Percentiles rank a stretch among this genome's conserved stretches.
These are phyloP conservation scores for Daldinia eschscholtzii DNA, from an alignment of 2,329 filamentous ascomycete genomes.

Conservation along the genomic window DNA sequence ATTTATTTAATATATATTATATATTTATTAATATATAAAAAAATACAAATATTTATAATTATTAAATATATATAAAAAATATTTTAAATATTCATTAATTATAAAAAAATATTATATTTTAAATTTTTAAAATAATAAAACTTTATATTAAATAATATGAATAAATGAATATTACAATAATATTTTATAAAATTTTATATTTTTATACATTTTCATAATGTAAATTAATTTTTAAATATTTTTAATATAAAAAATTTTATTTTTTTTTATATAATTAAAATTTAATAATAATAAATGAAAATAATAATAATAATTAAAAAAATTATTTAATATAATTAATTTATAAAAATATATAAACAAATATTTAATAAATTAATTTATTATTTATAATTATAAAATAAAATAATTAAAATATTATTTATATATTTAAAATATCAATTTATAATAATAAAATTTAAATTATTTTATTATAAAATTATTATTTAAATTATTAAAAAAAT, in stretches of 20 bases:
- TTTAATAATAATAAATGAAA: neutral
- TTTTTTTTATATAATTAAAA: neutral
- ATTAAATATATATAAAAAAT: neutral
- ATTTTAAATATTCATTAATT: neutral
- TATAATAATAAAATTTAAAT: neutral
- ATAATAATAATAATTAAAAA: neutral
- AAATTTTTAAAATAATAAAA: constrained; percentile 1
- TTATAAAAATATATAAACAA: neutral
- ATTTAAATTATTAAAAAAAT: neutral
- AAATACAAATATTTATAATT: too few species aligned
- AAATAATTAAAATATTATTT: neutral
- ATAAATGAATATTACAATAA: too few species aligned
- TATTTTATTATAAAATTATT: constrained; percentile 5
- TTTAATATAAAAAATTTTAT: neutral
- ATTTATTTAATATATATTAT: too few species aligned
- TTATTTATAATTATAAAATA: neutral
- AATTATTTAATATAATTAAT: neutral
- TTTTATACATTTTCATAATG: neutral
- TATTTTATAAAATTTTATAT: neutral
- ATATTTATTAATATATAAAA: too few species aligned
- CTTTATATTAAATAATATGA: too few species aligned
- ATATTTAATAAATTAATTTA: constrained; percentile 5
- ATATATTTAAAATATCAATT: neutral
- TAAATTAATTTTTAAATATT: neutral
- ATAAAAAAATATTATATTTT: constrained; percentile 1